These are phyloP conservation scores for Hysterangium stoloniferum DNA, from an alignment of 768 basidiomycete genomes.

Conservation along the genomic window DNA sequence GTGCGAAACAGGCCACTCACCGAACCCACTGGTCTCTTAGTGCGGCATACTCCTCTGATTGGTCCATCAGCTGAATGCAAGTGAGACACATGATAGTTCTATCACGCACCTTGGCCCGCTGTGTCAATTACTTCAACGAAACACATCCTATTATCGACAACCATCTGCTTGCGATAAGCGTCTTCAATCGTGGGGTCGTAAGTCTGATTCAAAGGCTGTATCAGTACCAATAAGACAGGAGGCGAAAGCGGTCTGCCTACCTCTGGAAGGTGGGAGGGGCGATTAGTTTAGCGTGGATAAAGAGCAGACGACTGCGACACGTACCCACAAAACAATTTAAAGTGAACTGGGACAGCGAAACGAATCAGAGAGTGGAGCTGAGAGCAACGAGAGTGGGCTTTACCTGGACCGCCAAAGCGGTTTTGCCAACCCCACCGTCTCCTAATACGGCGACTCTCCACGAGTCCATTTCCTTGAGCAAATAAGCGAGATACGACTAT, in stretches of 20 bases:
- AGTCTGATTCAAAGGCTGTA: conserved; percentile 41
- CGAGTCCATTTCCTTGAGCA: conserved; percentile 58
- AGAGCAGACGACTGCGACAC: conserved; percentile 22
- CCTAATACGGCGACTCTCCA: conserved; percentile 95
- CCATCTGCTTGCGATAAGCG: conserved; percentile 90
- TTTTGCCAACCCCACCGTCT: conserved; percentile 97
- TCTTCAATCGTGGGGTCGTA: conserved; percentile 99
- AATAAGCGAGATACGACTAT: neutral
- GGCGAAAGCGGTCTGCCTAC: conserved; percentile 31
- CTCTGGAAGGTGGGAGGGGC: conserved; percentile 34
- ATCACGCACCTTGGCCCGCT: conserved; percentile 90
- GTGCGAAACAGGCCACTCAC: conserved; percentile 39
- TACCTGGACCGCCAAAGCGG: conserved; percentile 91
- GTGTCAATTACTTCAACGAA: conserved; percentile 97
- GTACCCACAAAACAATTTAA: conserved; percentile 93
- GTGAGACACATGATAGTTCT: neutral
- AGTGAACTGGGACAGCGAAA: conserved; percentile 57
- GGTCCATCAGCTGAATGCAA: conserved; percentile 12
- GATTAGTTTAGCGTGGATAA: conserved; percentile 7
- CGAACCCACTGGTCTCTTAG: conserved; percentile 97
- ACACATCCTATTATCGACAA: conserved; percentile 93
- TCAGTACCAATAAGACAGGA: neutral
- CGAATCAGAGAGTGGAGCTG: conserved; percentile 3
- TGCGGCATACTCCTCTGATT: conserved; percentile 90
- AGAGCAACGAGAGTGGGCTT: conserved; percentile 22